Evolutionary conservation across 2,329 filamentous ascomycete species (phyloP).

Genomic region (Neopestalotiopsis sp.): DNA sequence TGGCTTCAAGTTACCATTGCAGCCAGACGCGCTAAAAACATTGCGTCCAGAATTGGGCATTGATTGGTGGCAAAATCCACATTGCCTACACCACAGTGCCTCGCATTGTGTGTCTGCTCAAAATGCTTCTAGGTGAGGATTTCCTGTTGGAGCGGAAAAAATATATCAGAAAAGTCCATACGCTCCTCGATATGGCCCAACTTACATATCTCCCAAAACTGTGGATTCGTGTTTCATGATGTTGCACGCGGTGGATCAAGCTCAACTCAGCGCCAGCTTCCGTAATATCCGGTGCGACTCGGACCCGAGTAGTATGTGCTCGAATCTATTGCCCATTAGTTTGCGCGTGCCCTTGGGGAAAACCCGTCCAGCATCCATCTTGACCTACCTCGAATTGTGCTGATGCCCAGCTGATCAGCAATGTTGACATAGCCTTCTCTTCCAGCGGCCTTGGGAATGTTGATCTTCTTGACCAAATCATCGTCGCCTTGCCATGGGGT

Average conservation of each 20-base stretch:
- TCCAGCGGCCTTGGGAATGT: slow-evolving; percentile 44
- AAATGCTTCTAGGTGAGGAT: not conserved
- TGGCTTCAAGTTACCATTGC: no score
- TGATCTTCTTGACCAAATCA: slow-evolving; percentile 48
- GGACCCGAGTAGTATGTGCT: slow-evolving; percentile 33
- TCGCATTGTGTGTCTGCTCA: not conserved
- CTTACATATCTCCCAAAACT: not conserved
- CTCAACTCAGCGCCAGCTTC: not conserved
- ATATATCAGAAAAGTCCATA: no score
- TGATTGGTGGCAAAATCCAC: not conserved
- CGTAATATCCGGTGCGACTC: slow-evolving; percentile 12
- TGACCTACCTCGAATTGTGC: slow-evolving; percentile 51
- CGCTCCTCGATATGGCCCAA: not conserved
- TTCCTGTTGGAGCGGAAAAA: not conserved
- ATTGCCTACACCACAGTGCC: not conserved
- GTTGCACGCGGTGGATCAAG: not conserved
- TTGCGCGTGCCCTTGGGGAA: not conserved
- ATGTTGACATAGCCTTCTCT: slow-evolving; percentile 68
- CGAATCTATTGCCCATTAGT: slow-evolving; percentile 27
- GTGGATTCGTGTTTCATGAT: not conserved
- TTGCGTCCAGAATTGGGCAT: not conserved
- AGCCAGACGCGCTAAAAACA: not conserved
- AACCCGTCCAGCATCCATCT: not conserved
- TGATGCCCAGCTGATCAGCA: slow-evolving; percentile 64
- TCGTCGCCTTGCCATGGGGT: slow-evolving; percentile 59